These are phyloP conservation scores for Xylariaceae sp. DNA, from an alignment of 2,329 filamentous ascomycete genomes.

Conservation along the genomic window DNA sequence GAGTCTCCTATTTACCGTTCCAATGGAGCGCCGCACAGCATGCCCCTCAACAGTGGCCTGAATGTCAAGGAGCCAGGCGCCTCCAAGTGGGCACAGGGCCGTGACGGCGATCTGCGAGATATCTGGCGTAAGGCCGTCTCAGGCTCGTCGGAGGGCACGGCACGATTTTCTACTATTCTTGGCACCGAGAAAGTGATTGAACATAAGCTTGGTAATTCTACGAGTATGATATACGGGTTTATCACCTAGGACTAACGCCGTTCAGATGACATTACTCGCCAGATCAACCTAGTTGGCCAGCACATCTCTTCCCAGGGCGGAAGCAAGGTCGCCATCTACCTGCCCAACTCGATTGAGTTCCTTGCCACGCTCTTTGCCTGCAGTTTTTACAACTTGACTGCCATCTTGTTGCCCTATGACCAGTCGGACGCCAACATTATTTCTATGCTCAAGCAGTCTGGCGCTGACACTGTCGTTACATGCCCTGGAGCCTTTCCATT, in stretches of 20 bases:
- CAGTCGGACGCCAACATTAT: conserved; percentile 63
- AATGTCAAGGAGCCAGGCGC: conserved; percentile 76
- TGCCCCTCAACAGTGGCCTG: conserved; percentile 69
- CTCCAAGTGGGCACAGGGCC: conserved; percentile 76
- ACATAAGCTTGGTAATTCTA: conserved; percentile 54
- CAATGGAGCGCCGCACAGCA: conserved; percentile 79
- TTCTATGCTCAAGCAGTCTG: conserved; percentile 65
- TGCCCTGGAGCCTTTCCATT: conserved; percentile 84
- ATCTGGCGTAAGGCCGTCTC: conserved; percentile 73
- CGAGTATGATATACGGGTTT: conserved; percentile 1
- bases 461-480: conserved; percentile 77
- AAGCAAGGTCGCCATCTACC: conserved; percentile 78
- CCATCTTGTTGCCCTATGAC: conserved; percentile 81
- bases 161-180: conserved; percentile 71
- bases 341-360: conserved; percentile 90
- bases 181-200: conserved; percentile 71
- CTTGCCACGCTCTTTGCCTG: conserved; percentile 78
- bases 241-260: conserved; percentile 19
- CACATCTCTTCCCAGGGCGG: conserved; percentile 66
- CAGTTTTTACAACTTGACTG: conserved; percentile 80
- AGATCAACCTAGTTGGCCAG: conserved; percentile 82
- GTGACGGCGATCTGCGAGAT: conserved; percentile 85
- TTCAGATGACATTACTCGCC: conserved; percentile 66
- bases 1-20: conserved; percentile 83
- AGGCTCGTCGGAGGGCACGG: conserved; percentile 60